These are phyloP conservation scores for Penicillium corylophilum DNA, from an alignment of 2,329 filamentous ascomycete genomes.

Conservation along the genomic window DNA sequence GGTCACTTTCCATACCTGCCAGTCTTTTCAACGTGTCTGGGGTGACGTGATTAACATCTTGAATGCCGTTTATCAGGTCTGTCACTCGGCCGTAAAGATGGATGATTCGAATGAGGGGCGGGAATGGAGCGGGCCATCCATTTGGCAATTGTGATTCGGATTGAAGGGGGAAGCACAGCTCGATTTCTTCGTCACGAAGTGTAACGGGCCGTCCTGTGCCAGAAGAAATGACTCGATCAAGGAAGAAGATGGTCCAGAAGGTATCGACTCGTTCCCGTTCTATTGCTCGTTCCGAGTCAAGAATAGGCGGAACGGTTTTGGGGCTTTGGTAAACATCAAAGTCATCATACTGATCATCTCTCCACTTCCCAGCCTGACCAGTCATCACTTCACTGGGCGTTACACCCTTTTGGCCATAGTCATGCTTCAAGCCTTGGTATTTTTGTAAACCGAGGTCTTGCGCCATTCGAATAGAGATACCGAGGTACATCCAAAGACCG, in stretches of 20 bases:
- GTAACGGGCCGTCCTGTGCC: constrained; percentile 83
- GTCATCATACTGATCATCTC: constrained; percentile 47
- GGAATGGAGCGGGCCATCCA: constrained; percentile 75
- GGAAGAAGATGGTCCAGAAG: constrained; percentile 86
- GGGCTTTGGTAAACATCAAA: constrained; percentile 35
- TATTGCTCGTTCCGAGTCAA: constrained; percentile 60
- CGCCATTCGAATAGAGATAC: constrained; percentile 80
- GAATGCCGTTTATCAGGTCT: constrained; percentile 79
- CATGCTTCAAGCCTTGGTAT: constrained; percentile 67
- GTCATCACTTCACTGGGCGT: constrained; percentile 57
- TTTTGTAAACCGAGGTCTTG: constrained; percentile 80
- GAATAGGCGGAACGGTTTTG: constrained; percentile 39
- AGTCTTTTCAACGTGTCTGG: constrained; percentile 70
- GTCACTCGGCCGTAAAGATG: constrained; percentile 83
- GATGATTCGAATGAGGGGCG: constrained; percentile 77
- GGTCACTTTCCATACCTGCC: constrained; percentile 73
- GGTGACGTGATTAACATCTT: constrained; percentile 70
- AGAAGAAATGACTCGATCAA: constrained; percentile 83
- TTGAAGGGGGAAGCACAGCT: constrained; percentile 66
- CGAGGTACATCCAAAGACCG: constrained; percentile 90
- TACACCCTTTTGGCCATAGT: constrained; percentile 54
- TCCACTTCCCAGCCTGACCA: constrained; percentile 41
- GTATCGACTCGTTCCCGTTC: constrained; percentile 83
- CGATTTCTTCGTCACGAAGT: constrained; percentile 79
- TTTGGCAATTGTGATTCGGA: constrained; percentile 55